These are phyloP conservation scores for Aleurites moluccanus DNA, from an alignment of 441 rosid genomes.

Conservation along the genomic window DNA sequence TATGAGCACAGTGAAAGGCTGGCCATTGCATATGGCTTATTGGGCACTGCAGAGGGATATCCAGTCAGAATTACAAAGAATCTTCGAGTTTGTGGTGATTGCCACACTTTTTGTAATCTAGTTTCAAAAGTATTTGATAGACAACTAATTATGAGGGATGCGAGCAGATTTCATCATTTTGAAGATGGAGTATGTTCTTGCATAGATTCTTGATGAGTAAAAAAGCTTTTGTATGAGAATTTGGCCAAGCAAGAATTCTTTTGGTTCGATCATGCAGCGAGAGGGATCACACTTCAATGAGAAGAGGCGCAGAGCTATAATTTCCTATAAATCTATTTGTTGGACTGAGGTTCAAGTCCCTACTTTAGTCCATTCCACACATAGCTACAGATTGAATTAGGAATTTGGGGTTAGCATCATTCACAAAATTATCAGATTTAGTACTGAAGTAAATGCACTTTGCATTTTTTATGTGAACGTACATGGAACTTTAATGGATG, in stretches of 20 bases:
- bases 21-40: slow-evolving; percentile 70
- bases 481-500: not conserved
- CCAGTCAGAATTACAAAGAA: slow-evolving; percentile 69
- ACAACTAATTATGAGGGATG: slow-evolving; percentile 72
- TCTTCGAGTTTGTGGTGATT: slow-evolving; percentile 80
- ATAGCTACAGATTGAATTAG: not conserved
- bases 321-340: not conserved
- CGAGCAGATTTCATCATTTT: slow-evolving; percentile 87
- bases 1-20: slow-evolving; percentile 85
- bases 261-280: not conserved
- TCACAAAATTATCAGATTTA: not conserved
- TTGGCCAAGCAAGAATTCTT: not conserved
- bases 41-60: slow-evolving; percentile 43
- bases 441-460: not conserved
- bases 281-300: slow-evolving; percentile 2
- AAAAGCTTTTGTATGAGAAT: not conserved
- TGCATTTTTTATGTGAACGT: slow-evolving; percentile 2
- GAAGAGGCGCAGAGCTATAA: not conserved
- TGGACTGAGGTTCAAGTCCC: not conserved
- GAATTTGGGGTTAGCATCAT: not conserved
- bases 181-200: slow-evolving; percentile 73
- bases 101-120: slow-evolving; percentile 75
- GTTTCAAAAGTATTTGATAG: slow-evolving; percentile 58
- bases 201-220: slow-evolving; percentile 66
- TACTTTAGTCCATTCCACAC: not conserved